Evolutionary conservation across 495 filamentous ascomycete genomes (phyloP), one percentile per base, ranked within the genome.

Genomic region (Barbatosphaeria neglecta): DNA sequence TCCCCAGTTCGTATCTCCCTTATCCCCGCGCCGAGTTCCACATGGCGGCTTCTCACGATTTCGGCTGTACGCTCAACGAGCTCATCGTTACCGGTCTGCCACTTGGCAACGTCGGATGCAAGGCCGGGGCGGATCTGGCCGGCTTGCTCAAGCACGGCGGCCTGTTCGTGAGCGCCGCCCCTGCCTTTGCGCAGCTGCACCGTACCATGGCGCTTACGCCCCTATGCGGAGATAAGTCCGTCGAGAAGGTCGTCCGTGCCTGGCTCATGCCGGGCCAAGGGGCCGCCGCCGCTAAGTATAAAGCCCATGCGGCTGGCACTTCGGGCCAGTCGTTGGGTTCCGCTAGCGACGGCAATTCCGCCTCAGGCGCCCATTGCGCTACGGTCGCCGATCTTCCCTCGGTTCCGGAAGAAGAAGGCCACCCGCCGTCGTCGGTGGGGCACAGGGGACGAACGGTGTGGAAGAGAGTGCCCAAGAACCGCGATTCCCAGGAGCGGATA

Each of bases 101-200:
- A 0, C 48, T 49, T 4, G 64, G 66, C 39, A 62, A 65, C 2
- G 52, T 48, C 16, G 64, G 63, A 3, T 33, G 42, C 1, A 60
- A 60, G 44, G 57, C 63, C n/a, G 49, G 53, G n/a, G 45, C 45
- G 3, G 57, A 71, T 16, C 51, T 74, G 18, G 46, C 48, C 1
- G 61, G 64, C 3, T 54, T 74, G 43, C 42, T 74, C 27, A 66
- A 61, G 49, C 61, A 74, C 27, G 69, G 70, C 37, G 70, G 70
- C 3, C 59, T 74, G 1, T 43, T 67, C 15, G 45, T 69, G 17
- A 60, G 64, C 38, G 53, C 60, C 10, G 51, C 52, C 3, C 57
- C 66, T 3, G 48, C 60, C 3, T 65, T 66, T 39, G 51, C 70
- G 2, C 57, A 52, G 15, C 37, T 47, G 11, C 57, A 55, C 16